Percentiles rank a stretch among this genome's conserved stretches.
phyloP scores from a whole-genome alignment of 805 yeast genomes.

The Nakazawaea molendinolei region DNA sequence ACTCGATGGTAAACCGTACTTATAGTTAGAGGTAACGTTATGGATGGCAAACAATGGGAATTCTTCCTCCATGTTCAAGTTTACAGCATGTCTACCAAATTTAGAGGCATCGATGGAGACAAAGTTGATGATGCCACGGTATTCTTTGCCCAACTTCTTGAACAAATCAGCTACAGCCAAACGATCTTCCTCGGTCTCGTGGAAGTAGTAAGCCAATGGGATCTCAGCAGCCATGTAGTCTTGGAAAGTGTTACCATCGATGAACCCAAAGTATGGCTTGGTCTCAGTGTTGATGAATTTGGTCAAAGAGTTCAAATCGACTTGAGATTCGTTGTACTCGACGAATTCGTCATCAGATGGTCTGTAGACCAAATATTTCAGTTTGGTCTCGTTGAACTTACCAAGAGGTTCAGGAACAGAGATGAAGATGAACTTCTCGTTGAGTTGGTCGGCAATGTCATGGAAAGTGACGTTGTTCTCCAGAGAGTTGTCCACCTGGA shows the following conservation, averaged over 20 bases:
- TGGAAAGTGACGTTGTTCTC: conserved; percentile 51
- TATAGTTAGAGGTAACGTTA: conserved; percentile 57
- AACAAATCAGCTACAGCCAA: conserved; percentile 45
- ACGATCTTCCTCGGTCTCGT: conserved; percentile 62
- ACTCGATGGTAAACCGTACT: conserved; percentile 71
- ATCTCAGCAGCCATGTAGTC: conserved; percentile 61
- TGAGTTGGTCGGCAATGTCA: conserved; percentile 52
- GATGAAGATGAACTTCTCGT: conserved; percentile 61
- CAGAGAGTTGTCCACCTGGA: conserved; percentile 28
- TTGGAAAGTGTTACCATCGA: conserved; percentile 72
- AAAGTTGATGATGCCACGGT: conserved; percentile 77
- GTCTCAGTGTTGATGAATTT: conserved; percentile 54
- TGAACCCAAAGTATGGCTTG: conserved; percentile 83
- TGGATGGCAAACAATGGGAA: conserved; percentile 92
- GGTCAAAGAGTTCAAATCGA: conserved; percentile 30
- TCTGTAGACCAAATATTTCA: conserved; percentile 41
- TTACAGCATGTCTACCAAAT: conserved; percentile 82
- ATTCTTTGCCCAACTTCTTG: conserved; percentile 59
- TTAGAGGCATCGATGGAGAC: conserved; percentile 79
- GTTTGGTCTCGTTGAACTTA: conserved; percentile 28
- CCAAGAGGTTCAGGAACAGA: conserved; percentile 28
- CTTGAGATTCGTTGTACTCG: conserved; percentile 26
- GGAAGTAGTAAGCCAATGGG: conserved; percentile 89
- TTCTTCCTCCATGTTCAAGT: conserved; percentile 74
- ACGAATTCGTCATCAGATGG: conserved; percentile 27